Evolutionary conservation across 2,329 filamentous ascomycete genomes (phyloP), one percentile per base, ranked within the genome.

Genomic region (Trichoderma asperellum): DNA sequence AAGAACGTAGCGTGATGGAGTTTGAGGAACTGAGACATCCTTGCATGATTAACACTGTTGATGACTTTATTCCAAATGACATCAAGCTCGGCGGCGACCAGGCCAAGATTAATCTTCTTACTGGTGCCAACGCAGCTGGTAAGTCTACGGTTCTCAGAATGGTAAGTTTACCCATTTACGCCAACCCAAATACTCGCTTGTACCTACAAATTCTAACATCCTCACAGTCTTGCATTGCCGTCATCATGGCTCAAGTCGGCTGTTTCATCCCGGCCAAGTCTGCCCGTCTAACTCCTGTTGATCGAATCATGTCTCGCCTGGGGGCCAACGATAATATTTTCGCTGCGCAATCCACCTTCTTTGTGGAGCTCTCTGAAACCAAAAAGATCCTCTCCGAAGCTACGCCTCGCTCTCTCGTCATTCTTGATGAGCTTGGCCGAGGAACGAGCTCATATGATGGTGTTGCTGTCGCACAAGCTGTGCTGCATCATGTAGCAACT

Each of bases 251-350:
- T 0, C 96, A 99, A 77, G 91, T 99, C 35, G 96, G 96, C 68
- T 97, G 95, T 79, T 92, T 97, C 74, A 89, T 99, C 1, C 96
- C 96, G 1, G 94, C 93, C 70, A 84, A 87, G 21, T 93, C 90
- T 3, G 96, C 96, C 1, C 89, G 87, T 2, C 85, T 99, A 56
- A 98, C 95, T 0, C 95, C 96, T 0, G 89, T 97, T 3, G 96
- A 99, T 78, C 92, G 96, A 67, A 98, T 99, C 83, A 99, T 99
- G 96, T 98, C 95, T 11, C 93, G 96, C 57, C 88, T 99, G 0
- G 96, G 96, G 11, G 96, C 96, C 59, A 97, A 98, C 76, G 96
- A 99, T 87, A 98, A 98, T 80, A 99, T 99, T 75, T 98, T 99
- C 77, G 96, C 95, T 1, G 93, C 95, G 0, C 96, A 99, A 79